These are phyloP conservation scores for Starmerella vaccinii DNA, from an alignment of 805 yeast genomes.

Conservation along the genomic window DNA sequence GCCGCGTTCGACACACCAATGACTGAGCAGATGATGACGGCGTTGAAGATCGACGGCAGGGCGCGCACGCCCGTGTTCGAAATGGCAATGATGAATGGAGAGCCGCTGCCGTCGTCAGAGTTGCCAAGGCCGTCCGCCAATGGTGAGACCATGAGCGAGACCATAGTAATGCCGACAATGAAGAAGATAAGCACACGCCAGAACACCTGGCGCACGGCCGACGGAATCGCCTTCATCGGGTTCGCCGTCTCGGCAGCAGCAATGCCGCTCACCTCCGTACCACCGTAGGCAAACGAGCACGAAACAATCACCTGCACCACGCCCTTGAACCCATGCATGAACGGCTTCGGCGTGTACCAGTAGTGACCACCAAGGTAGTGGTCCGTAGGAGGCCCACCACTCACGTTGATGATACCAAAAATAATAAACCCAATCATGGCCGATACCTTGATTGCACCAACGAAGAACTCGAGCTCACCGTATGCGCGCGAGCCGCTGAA, in stretches of 20 bases:
- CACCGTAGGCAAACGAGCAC: slow-evolving; percentile 54
- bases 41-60: slow-evolving; percentile 67
- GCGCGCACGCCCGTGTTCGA: slow-evolving; percentile 53
- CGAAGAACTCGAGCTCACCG: slow-evolving; percentile 60
- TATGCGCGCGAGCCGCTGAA: slow-evolving; percentile 48
- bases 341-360: slow-evolving; percentile 54
- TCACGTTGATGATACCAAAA: slow-evolving; percentile 43
- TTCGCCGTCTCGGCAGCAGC: slow-evolving; percentile 64
- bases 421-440: slow-evolving; percentile 53
- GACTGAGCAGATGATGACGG: slow-evolving; percentile 64
- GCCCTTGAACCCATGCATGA: slow-evolving; percentile 56
- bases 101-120: slow-evolving; percentile 43
- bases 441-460: slow-evolving; percentile 47
- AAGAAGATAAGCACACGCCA: slow-evolving; percentile 60
- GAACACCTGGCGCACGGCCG: slow-evolving; percentile 58
- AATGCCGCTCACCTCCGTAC: slow-evolving; percentile 60
- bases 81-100: slow-evolving; percentile 79
- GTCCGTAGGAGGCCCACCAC: slow-evolving; percentile 53
- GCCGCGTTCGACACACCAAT: slow-evolving; percentile 71
- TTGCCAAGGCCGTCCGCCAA: slow-evolving; percentile 45
- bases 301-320: slow-evolving; percentile 53
- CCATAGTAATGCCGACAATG: slow-evolving; percentile 47
- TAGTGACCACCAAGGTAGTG: slow-evolving; percentile 48
- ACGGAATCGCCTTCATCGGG: slow-evolving; percentile 61
- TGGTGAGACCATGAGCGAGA: slow-evolving; percentile 61